Conservation (phyloP, 495 filamentous ascomycete genomes). For the Cercophora samala region DNA sequence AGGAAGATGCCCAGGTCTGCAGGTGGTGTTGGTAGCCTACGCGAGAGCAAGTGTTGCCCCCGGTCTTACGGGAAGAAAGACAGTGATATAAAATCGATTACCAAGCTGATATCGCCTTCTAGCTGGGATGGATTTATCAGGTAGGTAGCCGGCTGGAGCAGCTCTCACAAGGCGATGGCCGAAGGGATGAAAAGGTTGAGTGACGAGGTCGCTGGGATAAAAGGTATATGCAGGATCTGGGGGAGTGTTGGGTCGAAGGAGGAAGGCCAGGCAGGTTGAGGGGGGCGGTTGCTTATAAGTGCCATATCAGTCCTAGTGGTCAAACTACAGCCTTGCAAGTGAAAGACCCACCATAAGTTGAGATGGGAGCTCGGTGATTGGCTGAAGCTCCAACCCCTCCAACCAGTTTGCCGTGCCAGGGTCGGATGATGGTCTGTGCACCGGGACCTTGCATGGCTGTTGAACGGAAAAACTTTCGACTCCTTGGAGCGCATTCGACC, state of each 20-base stretch:
- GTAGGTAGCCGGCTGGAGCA: background rate
- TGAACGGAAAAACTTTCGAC: slow-evolving; percentile 28
- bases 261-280: background rate
- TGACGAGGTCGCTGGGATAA: background rate
- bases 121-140: background rate
- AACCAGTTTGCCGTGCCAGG: slow-evolving; percentile 19
- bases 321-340: background rate
- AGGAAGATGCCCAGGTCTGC: background rate
- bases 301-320: background rate
- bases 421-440: slow-evolving; percentile 17
- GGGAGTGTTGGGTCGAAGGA: background rate
- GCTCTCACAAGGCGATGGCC: background rate
- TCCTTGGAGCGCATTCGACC: slow-evolving; percentile 1
- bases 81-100: background rate
- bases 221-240: background rate
- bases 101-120: background rate
- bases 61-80: background rate
- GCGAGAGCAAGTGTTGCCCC: background rate
- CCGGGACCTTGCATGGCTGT: slow-evolving; percentile 8
- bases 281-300: background rate
- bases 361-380: background rate
- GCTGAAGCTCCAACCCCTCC: slow-evolving; percentile 1
- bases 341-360: background rate
- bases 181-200: background rate
- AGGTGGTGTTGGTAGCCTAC: background rate